A percentile compares a stretch with the other conserved stretches of the same genome.
These are phyloP conservation scores for Adansonia rubrostipa DNA, from an alignment of 441 rosid genomes.

Conservation along the genomic window DNA sequence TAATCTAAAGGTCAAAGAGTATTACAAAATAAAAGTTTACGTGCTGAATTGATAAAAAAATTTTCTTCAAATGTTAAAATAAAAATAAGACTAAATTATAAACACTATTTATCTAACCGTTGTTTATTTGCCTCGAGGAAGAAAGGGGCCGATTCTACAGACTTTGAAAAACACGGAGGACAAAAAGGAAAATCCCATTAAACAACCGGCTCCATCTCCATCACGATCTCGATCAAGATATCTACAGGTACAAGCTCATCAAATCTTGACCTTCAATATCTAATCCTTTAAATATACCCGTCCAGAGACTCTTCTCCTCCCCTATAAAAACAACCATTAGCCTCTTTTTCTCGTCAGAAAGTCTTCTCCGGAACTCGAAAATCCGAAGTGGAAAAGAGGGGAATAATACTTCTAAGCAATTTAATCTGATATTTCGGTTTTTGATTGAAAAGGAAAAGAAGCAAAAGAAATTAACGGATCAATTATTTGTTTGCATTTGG, in stretches of 20 bases:
- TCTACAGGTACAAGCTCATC: neutral
- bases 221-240: too few relatives aligned
- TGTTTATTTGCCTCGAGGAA: too few relatives aligned
- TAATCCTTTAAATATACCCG: conserved; percentile 16
- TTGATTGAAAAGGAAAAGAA: neutral
- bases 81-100: too few relatives aligned
- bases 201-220: neutral
- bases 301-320: neutral
- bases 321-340: conserved; percentile 16
- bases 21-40: too few relatives aligned
- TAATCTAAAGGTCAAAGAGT: too few relatives aligned
- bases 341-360: neutral
- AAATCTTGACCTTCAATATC: conserved; percentile 24
- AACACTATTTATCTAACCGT: too few relatives aligned
- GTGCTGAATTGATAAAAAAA: too few relatives aligned
- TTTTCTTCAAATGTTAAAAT: too few relatives aligned
- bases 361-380: neutral
- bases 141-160: too few relatives aligned
- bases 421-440: conserved; percentile 21
- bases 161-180: too few relatives aligned
- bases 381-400: neutral
- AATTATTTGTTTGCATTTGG: conserved; percentile 1
- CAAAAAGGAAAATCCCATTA: too few relatives aligned
- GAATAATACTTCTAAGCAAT: neutral
- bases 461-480: conserved; percentile 35